phyloP scores from a whole-genome alignment of 164 flowering plant genomes.

The Cinnamomum chago region DNA sequence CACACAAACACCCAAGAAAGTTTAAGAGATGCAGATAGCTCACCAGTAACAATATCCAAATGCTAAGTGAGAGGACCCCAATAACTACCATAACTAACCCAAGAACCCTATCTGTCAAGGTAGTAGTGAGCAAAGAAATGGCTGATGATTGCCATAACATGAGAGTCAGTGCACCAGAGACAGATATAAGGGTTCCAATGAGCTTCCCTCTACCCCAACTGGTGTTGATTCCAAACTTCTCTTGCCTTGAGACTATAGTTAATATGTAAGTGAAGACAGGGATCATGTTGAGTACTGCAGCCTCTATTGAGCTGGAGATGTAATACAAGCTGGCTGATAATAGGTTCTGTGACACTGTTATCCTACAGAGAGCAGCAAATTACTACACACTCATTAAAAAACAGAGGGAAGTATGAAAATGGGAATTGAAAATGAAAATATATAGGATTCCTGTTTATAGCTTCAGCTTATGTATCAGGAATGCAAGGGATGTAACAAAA shows the following conservation, averaged over 20 bases:
- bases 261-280: slow-evolving; percentile 4
- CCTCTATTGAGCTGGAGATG: slow-evolving; percentile 9
- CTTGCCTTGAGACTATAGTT: slow-evolving; percentile 4
- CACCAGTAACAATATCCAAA: slow-evolving; percentile 21
- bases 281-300: slow-evolving; percentile 6
- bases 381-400: no score
- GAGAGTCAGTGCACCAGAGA: slow-evolving; percentile 3
- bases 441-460: not conserved
- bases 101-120: not conserved
- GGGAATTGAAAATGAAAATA: not conserved
- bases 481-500: not conserved
- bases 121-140: not conserved
- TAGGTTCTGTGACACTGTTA: slow-evolving; percentile 7
- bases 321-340: not conserved
- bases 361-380: not conserved
- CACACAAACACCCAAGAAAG: not conserved
- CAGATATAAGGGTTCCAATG: slow-evolving; percentile 7
- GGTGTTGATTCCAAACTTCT: slow-evolving; percentile 2
- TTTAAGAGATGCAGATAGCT: not conserved
- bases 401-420: not conserved
- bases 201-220: slow-evolving; percentile 6
- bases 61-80: slow-evolving; percentile 16
- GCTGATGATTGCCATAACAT: slow-evolving; percentile 10
- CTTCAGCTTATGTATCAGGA: not conserved
- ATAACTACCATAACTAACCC: slow-evolving; percentile 18